Conservation (phyloP, 2,329 filamentous ascomycete species). For the Chalara sp. region DNA sequence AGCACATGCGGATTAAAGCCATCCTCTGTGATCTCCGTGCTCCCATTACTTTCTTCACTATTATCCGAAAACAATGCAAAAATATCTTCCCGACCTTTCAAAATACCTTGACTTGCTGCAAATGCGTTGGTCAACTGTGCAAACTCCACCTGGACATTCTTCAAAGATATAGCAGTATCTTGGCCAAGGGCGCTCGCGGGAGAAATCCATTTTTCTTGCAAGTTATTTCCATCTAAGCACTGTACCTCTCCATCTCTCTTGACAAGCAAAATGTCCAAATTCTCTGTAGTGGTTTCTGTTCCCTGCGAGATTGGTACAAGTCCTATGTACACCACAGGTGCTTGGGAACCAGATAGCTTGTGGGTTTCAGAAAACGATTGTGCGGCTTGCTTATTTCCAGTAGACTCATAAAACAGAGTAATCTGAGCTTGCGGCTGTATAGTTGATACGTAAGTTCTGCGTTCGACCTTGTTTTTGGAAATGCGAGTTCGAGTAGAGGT, state of each 20-base stretch:
- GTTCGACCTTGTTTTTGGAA: conserved; percentile 40
- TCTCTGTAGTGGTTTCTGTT: conserved; percentile 5
- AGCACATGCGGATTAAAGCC: conserved; percentile 46
- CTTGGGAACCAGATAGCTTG: conserved; percentile 32
- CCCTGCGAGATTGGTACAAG: conserved; percentile 16
- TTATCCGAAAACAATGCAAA: conserved; percentile 42
- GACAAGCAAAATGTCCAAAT: conserved; percentile 44
- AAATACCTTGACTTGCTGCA: conserved; percentile 25
- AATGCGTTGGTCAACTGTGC: conserved; percentile 25
- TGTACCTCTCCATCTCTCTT: conserved; percentile 54
- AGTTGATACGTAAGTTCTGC: conserved; percentile 57
- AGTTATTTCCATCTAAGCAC: conserved; percentile 51
- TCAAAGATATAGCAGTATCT: conserved; percentile 27
- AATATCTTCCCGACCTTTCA: conserved; percentile 46
- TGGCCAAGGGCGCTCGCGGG: conserved; percentile 28
- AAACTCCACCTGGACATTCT: conserved; percentile 26
- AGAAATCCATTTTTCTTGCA: conserved; percentile 41
- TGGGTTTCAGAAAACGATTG: conserved; percentile 42
- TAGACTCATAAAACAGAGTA: conserved; percentile 52
- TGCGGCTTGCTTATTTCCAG: conserved; percentile 44
- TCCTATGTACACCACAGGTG: conserved; percentile 37
- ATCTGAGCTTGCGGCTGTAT: conserved; percentile 40
- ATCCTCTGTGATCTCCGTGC: conserved; percentile 33
- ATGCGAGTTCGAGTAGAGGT: conserved; percentile 45
- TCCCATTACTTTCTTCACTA: background rate